These are phyloP conservation scores for Capronia coronata DNA, from an alignment of 2,329 filamentous ascomycete species.

Conservation along the genomic window DNA sequence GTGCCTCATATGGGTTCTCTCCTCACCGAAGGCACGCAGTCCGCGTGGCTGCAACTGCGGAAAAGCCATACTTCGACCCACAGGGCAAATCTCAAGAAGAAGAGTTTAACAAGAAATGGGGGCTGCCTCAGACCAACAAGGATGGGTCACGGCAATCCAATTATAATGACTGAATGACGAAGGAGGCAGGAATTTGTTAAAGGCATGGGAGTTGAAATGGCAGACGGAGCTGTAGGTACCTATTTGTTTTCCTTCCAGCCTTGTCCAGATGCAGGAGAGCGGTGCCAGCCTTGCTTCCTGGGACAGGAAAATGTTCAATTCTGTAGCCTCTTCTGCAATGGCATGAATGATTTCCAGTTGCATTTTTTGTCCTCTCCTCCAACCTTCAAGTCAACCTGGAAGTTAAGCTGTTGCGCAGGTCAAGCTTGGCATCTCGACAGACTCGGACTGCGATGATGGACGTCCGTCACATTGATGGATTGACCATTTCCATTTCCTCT, in stretches of 20 bases:
- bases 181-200: neutral
- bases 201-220: neutral
- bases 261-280: no score
- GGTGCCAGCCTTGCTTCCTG: neutral
- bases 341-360: neutral
- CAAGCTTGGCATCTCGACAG: neutral
- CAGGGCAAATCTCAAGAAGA: slow-evolving; percentile 50
- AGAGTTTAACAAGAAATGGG: slow-evolving; percentile 44
- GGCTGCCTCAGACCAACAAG: slow-evolving; percentile 49
- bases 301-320: neutral
- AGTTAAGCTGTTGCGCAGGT: neutral
- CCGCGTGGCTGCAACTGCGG: slow-evolving; percentile 44
- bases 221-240: neutral
- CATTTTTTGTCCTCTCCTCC: no score
- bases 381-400: no score
- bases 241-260: neutral
- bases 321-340: neutral
- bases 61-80: slow-evolving; percentile 42
- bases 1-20: slow-evolving; percentile 38
- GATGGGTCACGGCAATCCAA: slow-evolving; percentile 51
- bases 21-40: slow-evolving; percentile 53
- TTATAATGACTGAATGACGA: slow-evolving; percentile 47
- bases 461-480: neutral
- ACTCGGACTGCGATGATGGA: neutral
- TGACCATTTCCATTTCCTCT: neutral